phyloP scores from a whole-genome alignment of 768 basidiomycete species.

The Tricholoma sp. region DNA sequence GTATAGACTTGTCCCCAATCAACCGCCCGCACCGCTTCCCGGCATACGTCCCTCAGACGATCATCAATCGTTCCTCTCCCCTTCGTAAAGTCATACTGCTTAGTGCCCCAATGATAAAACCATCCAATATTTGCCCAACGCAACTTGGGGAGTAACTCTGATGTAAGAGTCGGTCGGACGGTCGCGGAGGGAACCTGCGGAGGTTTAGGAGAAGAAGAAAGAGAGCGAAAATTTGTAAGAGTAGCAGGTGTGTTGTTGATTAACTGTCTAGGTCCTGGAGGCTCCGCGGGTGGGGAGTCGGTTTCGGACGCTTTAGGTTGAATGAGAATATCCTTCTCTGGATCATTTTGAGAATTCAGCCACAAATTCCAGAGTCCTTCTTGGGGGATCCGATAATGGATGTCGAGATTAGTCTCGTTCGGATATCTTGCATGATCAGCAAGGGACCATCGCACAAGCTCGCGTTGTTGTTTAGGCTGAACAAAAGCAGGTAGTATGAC shows the following conservation, averaged over 20 bases:
- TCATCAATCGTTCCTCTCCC: slow-evolving; percentile 59
- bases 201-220: slow-evolving; percentile 55
- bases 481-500: slow-evolving; percentile 79
- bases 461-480: slow-evolving; percentile 53
- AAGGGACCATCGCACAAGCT: slow-evolving; percentile 70
- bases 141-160: slow-evolving; percentile 65
- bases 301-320: slow-evolving; percentile 40
- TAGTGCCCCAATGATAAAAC: slow-evolving; percentile 96
- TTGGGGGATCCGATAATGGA: slow-evolving; percentile 74
- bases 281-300: slow-evolving; percentile 14
- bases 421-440: slow-evolving; percentile 68
- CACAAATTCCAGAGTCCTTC: slow-evolving; percentile 75
- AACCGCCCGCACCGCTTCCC: slow-evolving; percentile 52
- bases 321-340: slow-evolving; percentile 28
- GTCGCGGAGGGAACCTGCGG: slow-evolving; percentile 62
- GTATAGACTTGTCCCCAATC: slow-evolving; percentile 68
- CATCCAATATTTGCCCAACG: slow-evolving; percentile 97
- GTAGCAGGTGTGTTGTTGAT: slow-evolving; percentile 70
- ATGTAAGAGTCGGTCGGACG: slow-evolving; percentile 41
- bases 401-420: slow-evolving; percentile 87
- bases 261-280: slow-evolving; percentile 56
- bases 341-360: slow-evolving; percentile 30
- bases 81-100: slow-evolving; percentile 86
- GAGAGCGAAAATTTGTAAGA: slow-evolving; percentile 43
- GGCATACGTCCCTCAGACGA: slow-evolving; percentile 54